A percentile compares a stretch with the other conserved stretches of the same genome.
These are phyloP conservation scores for Elymus sibiricus DNA, from an alignment of 176 grass and related monocot genomes.

Conservation along the genomic window DNA sequence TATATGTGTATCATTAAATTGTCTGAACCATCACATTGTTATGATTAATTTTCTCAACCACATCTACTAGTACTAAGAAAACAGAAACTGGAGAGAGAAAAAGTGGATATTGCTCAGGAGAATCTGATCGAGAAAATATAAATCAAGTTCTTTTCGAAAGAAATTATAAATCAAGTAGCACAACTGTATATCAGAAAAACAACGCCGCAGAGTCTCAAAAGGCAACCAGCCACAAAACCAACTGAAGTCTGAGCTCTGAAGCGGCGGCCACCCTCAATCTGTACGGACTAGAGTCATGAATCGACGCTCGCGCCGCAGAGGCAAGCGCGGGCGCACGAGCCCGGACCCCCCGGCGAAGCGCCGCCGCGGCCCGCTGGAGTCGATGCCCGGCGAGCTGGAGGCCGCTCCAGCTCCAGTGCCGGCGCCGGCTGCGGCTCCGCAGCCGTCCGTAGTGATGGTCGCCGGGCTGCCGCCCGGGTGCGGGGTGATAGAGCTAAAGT, in stretches of 20 bases:
- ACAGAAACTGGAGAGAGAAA: no score
- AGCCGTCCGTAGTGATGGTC: constrained; percentile 48
- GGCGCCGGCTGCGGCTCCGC: background rate
- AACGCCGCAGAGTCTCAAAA: no score
- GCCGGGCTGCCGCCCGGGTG: constrained; percentile 59
- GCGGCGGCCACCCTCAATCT: background rate
- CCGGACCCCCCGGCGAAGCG: constrained; percentile 40
- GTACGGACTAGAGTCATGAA: constrained; percentile 15
- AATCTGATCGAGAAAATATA: no score
- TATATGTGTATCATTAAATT: no score
- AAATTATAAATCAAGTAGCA: no score
- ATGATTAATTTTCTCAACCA: no score
- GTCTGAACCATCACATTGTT: no score
- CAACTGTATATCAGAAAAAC: no score
- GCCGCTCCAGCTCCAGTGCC: background rate
- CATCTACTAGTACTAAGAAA: no score
- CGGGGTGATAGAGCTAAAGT: constrained; percentile 89
- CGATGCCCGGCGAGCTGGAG: background rate
- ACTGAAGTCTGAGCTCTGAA: background rate
- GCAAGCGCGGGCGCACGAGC: constrained; percentile 52
- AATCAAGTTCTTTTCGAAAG: no score
- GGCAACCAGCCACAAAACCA: background rate
- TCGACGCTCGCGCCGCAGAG: constrained; percentile 23
- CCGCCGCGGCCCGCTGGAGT: constrained; percentile 23
- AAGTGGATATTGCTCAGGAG: no score